These are phyloP conservation scores for Macrophomina pseudophaseolina DNA, from an alignment of 2,329 filamentous ascomycete species.

Conservation along the genomic window DNA sequence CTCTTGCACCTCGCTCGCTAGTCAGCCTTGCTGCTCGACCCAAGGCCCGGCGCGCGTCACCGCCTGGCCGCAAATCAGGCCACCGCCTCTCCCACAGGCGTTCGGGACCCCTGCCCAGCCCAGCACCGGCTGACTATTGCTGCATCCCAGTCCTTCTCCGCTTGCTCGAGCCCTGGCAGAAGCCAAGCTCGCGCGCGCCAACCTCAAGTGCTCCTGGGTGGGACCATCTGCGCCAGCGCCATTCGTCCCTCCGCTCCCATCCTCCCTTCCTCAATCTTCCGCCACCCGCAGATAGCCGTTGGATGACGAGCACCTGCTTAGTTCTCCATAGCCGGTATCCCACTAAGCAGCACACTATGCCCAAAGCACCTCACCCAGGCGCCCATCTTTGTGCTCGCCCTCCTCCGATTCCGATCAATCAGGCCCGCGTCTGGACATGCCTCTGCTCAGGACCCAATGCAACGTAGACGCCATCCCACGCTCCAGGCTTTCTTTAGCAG, in stretches of 20 bases:
- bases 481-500: background rate
- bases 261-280: background rate
- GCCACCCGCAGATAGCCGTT: constrained; percentile 2
- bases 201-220: constrained; percentile 7
- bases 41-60: background rate
- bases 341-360: background rate
- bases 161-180: constrained; percentile 3
- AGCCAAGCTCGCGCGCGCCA: constrained; percentile 13
- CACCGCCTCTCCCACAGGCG: constrained; percentile 9
- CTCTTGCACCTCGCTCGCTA: background rate
- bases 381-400: background rate
- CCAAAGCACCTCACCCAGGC: background rate
- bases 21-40: background rate
- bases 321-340: background rate
- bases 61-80: constrained; percentile 20
- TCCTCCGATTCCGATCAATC: background rate
- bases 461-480: background rate
- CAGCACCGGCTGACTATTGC: background rate
- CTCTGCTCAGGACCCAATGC: background rate
- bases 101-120: constrained; percentile 11
- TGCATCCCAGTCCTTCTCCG: constrained; percentile 5
- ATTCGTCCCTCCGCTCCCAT: background rate
- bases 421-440: constrained; percentile 2
- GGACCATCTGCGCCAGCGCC: background rate
- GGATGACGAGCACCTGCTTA: background rate